Evolutionary conservation across 1,139 yeast genomes (phyloP).

Genomic region (Pichia sp.): DNA sequence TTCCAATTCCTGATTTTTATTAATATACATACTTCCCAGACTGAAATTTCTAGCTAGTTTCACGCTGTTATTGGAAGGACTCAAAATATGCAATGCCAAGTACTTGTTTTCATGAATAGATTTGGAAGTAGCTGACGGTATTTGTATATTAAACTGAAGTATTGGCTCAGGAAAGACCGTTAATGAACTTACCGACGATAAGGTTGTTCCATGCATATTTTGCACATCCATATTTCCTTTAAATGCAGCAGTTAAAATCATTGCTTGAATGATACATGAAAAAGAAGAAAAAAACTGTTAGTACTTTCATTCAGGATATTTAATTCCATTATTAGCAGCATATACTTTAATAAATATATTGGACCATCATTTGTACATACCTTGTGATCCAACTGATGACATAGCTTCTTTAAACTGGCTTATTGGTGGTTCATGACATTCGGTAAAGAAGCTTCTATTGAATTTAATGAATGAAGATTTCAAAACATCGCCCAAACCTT

Average conservation of each 20-base stretch:
- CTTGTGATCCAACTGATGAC: conserved; percentile 27
- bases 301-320: neutral
- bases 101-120: conserved; percentile 45
- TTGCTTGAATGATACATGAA: conserved; percentile 21
- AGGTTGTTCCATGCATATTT: conserved; percentile 62
- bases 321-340: neutral
- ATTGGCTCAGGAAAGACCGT: conserved; percentile 67
- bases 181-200: conserved; percentile 74
- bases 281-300: neutral
- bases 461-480: neutral
- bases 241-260: conserved; percentile 32
- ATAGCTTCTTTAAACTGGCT: conserved; percentile 24
- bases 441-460: conserved; percentile 6
- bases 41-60: conserved; percentile 53
- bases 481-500: no score
- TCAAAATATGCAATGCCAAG: conserved; percentile 70
- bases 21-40: conserved; percentile 36
- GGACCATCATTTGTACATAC: conserved; percentile 10
- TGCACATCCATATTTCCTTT: conserved; percentile 15
- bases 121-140: conserved; percentile 71
- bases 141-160: conserved; percentile 72
- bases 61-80: conserved; percentile 47
- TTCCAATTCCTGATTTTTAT: conserved; percentile 4
- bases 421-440: conserved; percentile 16
- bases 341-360: neutral